Conservation (phyloP, 2,329 filamentous ascomycete species). For the Niveomyces coronatus region DNA sequence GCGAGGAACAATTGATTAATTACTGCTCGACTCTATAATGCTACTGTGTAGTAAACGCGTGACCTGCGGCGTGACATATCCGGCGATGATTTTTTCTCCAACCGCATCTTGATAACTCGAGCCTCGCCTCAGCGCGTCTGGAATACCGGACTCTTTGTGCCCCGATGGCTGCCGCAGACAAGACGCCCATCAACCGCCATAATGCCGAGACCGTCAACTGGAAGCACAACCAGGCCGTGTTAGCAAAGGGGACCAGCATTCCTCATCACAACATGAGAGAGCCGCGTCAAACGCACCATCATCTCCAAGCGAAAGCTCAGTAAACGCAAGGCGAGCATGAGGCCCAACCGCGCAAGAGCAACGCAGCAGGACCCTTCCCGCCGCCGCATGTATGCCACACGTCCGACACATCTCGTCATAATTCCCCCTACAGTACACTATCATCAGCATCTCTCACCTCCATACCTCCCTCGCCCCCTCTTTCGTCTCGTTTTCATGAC, state of each 20-base stretch:
- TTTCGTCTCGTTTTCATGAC: too few relatives aligned
- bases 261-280: background rate
- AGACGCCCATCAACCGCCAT: conserved; percentile 12
- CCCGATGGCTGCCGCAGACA: conserved; percentile 14
- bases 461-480: too few relatives aligned
- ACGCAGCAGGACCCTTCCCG: conserved; percentile 1
- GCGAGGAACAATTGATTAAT: too few relatives aligned
- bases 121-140: too few relatives aligned
- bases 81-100: too few relatives aligned
- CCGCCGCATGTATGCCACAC: conserved; percentile 12
- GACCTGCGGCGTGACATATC: too few relatives aligned
- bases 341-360: conserved; percentile 12
- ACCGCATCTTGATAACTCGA: too few relatives aligned
- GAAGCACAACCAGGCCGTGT: background rate
- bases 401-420: conserved; percentile 16
- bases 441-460: too few relatives aligned
- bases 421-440: conserved; percentile 13
- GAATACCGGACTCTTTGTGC: conserved; percentile 11
- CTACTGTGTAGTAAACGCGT: too few relatives aligned
- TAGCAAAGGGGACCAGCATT: background rate
- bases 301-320: conserved; percentile 12
- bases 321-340: conserved; percentile 6
- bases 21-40: too few relatives aligned
- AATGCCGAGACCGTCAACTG: conserved; percentile 2
- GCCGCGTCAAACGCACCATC: conserved; percentile 7